Evolutionary conservation across 768 basidiomycete genomes (phyloP), one percentile per base, ranked within the genome.

Genomic region (Mycena latifolia): DNA sequence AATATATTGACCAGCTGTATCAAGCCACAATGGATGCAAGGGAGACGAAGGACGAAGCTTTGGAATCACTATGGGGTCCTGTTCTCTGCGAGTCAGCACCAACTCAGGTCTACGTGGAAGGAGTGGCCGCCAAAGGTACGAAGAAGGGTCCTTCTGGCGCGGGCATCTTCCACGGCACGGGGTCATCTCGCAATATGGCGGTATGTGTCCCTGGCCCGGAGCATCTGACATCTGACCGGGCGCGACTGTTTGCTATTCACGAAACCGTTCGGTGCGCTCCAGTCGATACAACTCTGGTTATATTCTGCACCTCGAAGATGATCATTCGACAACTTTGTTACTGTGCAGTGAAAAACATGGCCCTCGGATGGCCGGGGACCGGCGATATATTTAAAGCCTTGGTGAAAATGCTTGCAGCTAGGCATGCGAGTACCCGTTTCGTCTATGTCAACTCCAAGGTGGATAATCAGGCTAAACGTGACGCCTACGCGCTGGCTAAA

Each of bases 321-420:
- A 45, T 45, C n/a, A 58, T 58, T 12, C 56, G 20, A n/a, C 56
- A 58, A 20, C 14, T 58, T 1, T 58, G 56, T 35, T 58, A 58
- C 43, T 29, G 43, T 1, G 43, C 56, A 25, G 41, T 18, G 24
- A 45, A 58, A 18, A 48, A 48, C 46, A 29, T 20, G 43, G 45
- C 37, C 17, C 25, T 58, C 11, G 56, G 56, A 25, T 58, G 56
- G 56, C 56, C 56, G 15, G 39, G 56, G 6, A 58, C 47, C 24
- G 45, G 27, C 14, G 56, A 47, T 20, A 15, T 58, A 3, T 58
- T 33, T 24, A 29, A 29, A 12, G 17, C 37, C 37, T 15, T 39
- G 11, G 37, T 39, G 37, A 39, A 39, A 39, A 39, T 39, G 14
- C 15, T 39, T 4, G 37, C 37, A 17, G 37, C 45, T n/a, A 28